These are phyloP conservation scores for Alternaria ethzedia DNA, from an alignment of 2,329 filamentous ascomycete genomes.

Conservation along the genomic window DNA sequence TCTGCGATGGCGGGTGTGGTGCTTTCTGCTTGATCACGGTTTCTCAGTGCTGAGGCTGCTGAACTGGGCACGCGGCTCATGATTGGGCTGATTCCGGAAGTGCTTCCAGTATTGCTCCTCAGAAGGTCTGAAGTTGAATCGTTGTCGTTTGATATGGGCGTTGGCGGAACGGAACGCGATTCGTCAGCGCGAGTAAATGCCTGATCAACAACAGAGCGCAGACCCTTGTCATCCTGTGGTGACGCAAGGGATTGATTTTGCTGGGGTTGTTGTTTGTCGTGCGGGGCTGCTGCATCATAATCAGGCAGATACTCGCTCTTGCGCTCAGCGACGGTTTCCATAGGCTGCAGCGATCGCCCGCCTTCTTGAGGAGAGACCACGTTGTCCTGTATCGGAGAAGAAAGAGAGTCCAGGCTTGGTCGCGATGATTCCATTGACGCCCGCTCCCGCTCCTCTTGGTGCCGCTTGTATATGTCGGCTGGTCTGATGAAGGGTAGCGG, in stretches of 20 bases:
- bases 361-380: conserved; percentile 28
- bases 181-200: conserved; percentile 68
- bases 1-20: conserved; percentile 63
- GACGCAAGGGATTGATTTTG: conserved; percentile 19
- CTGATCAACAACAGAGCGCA: conserved; percentile 64
- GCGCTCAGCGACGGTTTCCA: conserved; percentile 64
- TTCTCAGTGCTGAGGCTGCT: conserved; percentile 46
- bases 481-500: conserved; percentile 71
- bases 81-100: conserved; percentile 69
- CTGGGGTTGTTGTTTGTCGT: conserved; percentile 13
- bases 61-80: conserved; percentile 63
- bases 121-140: conserved; percentile 53
- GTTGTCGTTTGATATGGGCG: conserved; percentile 56
- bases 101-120: conserved; percentile 68
- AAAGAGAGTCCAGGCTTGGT: conserved; percentile 63
- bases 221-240: conserved; percentile 32
- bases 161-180: conserved; percentile 59
- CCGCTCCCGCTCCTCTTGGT: conserved; percentile 68
- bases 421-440: conserved; percentile 64
- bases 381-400: conserved; percentile 33
- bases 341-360: conserved; percentile 35
- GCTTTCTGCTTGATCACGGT: conserved; percentile 48
- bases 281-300: conserved; percentile 19
- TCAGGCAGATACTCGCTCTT: conserved; percentile 66
- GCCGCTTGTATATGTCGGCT: conserved; percentile 76